Evolutionary conservation across 441 rosid genomes (phyloP).

Genomic region (Pelargonium citronellum): DNA sequence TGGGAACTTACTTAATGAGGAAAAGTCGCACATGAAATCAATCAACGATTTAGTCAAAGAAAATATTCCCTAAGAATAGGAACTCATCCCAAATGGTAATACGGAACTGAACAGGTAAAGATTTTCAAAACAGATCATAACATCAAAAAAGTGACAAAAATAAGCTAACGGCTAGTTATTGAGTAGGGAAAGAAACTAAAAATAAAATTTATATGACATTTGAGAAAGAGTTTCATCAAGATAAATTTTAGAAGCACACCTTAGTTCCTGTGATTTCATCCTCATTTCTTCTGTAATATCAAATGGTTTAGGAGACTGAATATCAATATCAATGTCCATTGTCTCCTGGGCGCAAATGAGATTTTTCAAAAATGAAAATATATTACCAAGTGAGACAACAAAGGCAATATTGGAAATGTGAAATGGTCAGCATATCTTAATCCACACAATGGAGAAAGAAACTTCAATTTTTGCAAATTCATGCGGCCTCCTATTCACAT

Average conservation of each 20-base stretch:
- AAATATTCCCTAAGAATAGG: neutral
- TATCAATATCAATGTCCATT: slow-evolving; percentile 51
- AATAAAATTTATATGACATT: too few species aligned
- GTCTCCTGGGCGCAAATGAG: slow-evolving; percentile 40
- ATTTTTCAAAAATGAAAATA: slow-evolving; percentile 8
- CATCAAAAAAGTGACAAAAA: too few species aligned
- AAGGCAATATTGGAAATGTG: too few species aligned
- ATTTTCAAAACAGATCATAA: too few species aligned
- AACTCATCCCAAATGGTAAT: neutral
- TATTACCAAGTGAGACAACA: too few species aligned
- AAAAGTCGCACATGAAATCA: slow-evolving; percentile 43
- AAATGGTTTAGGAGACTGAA: slow-evolving; percentile 39
- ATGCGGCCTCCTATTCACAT: neutral
- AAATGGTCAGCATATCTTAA: too few species aligned
- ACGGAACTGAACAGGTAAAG: too few species aligned
- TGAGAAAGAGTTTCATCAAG: slow-evolving; percentile 3
- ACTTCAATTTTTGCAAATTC: too few species aligned
- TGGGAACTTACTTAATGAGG: slow-evolving; percentile 57
- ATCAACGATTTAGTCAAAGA: slow-evolving; percentile 18
- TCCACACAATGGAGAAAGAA: too few species aligned
- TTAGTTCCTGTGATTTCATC: slow-evolving; percentile 43
- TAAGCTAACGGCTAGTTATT: too few species aligned
- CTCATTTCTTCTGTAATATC: slow-evolving; percentile 37
- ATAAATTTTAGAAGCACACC: slow-evolving; percentile 28
- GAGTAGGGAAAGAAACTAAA: too few species aligned